Evolutionary conservation across 2,329 filamentous ascomycete genomes (phyloP).

Genomic region (Penicillium crustosum): DNA sequence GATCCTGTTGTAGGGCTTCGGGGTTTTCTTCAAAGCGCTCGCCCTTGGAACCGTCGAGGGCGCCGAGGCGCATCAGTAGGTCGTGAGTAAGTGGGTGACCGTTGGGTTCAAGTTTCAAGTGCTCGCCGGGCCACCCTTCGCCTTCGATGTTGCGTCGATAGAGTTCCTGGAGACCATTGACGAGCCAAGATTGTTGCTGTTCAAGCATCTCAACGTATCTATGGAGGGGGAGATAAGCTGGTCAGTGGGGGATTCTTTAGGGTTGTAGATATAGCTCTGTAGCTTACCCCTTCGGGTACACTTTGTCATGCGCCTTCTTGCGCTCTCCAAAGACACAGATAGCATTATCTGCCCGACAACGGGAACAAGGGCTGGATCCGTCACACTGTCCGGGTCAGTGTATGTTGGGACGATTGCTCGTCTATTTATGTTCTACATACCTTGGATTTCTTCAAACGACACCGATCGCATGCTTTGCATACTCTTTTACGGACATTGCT

Average conservation of each 20-base stretch:
- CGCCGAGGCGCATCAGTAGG: constrained; percentile 59
- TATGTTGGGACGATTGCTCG: constrained; percentile 16
- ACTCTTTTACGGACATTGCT: constrained; percentile 59
- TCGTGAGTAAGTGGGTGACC: constrained; percentile 64
- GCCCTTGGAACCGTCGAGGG: constrained; percentile 55
- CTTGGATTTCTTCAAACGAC: constrained; percentile 67
- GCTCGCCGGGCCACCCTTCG: constrained; percentile 57
- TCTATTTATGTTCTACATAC: constrained; percentile 37
- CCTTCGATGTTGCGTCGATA: constrained; percentile 55
- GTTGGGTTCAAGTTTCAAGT: constrained; percentile 51
- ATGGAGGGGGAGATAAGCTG: neutral
- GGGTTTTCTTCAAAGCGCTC: constrained; percentile 61
- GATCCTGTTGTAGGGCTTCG: constrained; percentile 54
- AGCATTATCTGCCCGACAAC: constrained; percentile 63
- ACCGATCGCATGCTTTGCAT: constrained; percentile 66
- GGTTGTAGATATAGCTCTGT: neutral
- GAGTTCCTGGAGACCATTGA: constrained; percentile 60
- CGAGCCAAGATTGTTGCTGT: constrained; percentile 63
- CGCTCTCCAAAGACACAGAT: constrained; percentile 66
- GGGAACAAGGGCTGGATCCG: constrained; percentile 59
- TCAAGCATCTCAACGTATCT: constrained; percentile 68
- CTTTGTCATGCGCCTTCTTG: constrained; percentile 66
- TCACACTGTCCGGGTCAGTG: constrained; percentile 52
- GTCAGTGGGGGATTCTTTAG: constrained; percentile 8
- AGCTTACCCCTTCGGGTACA: constrained; percentile 66